Base-by-base conservation (phyloP, 129 eudicot genomes). In the Rutidosis leptorrhynchoides region DNA sequence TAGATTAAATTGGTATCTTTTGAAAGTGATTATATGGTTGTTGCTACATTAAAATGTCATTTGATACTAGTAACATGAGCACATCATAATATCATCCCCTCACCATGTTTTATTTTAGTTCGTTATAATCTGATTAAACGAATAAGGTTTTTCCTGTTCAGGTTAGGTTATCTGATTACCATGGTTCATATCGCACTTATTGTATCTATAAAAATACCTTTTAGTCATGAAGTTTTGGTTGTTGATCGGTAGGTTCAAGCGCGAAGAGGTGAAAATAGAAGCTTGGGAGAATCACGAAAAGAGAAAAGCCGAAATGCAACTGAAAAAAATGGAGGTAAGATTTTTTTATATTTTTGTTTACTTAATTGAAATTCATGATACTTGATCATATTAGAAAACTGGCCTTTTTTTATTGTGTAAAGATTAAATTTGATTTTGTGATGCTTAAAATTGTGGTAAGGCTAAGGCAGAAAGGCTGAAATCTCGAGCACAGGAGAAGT, bases 221-320 rank as follows among this genome's bases (percentile, higher is more conserved):
- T 11, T 10, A 12, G 1, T 35, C 42, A 9, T 35, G 14, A 2
- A 1, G 6, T 40, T 40, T 11, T 40, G 46, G 46, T 40, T 54
- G 37, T 69, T 66, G 61, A 59, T 56, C 14, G 57, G 16, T 68
- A 91, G 97, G 85, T 91, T 71, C 53, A 91, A 91, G 76, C 86
- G 88, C 1, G 98, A 91, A 85, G 98, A 91, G 72, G 90, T 88
- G 85, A 91, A 83, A 85, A 91, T 91, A 60, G 83, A 87, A 66
- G 98, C 98, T 9, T 91, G 98, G 98, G 98, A 85, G 46, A 91
- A 91, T 76, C 98, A 88, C 62, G 85, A 91, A 80, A 91, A 87
- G 64, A 83, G 96, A 79, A 91, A 88, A 81, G 96, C 96, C 30
- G 98, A 91, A 64, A 88, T 91, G 96, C 85, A 88, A 77, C 87